These are phyloP conservation scores for Umbelopsis ramanniana DNA, from an alignment of 192 early-diverging fungal genomes.

Conservation along the genomic window DNA sequence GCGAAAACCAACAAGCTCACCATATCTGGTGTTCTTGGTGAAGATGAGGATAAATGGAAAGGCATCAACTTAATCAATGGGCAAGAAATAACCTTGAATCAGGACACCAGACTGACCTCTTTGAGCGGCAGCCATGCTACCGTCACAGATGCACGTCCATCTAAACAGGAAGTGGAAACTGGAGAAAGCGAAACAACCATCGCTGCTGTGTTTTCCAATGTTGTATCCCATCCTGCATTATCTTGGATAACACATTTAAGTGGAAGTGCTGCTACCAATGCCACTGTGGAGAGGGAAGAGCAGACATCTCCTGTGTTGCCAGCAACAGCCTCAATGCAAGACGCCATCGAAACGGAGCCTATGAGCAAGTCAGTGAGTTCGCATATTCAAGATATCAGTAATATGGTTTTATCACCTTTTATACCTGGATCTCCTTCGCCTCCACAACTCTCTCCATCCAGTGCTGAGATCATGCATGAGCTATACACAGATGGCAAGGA, in stretches of 20 bases:
- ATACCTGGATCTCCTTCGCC: not conserved
- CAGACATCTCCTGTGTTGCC: not conserved
- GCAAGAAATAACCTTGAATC: slow-evolving; percentile 16
- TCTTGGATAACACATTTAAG: slow-evolving; percentile 4
- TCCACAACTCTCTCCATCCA: not conserved
- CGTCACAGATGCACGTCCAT: not conserved
- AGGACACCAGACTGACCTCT: slow-evolving; percentile 16
- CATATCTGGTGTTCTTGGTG: slow-evolving; percentile 30
- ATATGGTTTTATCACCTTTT: slow-evolving; percentile 13
- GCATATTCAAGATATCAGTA: slow-evolving; percentile 8
- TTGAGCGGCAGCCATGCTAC: not conserved
- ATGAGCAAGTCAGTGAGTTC: not conserved
- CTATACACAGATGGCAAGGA: not conserved
- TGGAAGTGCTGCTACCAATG: not conserved
- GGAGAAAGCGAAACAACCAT: slow-evolving; percentile 5
- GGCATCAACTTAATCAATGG: slow-evolving; percentile 35
- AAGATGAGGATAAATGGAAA: slow-evolving; percentile 32
- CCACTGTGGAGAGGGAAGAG: not conserved
- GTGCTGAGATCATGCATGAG: not conserved
- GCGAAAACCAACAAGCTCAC: slow-evolving; percentile 22
- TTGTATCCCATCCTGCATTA: slow-evolving; percentile 6
- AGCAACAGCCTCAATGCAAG: not conserved
- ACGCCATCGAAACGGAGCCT: not conserved
- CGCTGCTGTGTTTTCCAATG: not conserved
- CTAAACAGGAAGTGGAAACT: not conserved